Evolutionary conservation across 345 rosid species (phyloP).

Genomic region (Garcia nutans): DNA sequence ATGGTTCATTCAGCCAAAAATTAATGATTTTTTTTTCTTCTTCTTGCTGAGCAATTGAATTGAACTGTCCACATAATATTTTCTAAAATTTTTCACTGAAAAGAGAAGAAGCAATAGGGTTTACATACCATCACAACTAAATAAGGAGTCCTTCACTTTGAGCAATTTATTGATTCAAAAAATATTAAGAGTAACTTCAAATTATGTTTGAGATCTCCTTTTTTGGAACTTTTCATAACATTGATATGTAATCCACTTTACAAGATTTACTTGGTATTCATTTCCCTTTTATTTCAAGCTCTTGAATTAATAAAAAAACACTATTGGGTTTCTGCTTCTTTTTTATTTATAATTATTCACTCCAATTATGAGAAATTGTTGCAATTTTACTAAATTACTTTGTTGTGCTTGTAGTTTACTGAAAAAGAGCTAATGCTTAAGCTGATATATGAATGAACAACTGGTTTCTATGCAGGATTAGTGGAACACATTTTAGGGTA

Average conservation of each 20-base stretch:
- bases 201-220: background rate
- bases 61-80: too few species aligned
- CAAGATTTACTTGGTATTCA: background rate
- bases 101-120: background rate
- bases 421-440: background rate
- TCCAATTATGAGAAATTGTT: background rate
- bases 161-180: background rate
- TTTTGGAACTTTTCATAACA: background rate
- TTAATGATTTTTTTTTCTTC: background rate
- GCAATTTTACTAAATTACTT: background rate
- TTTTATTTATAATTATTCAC: background rate
- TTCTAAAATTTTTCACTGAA: background rate
- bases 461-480: slow-evolving; percentile 31
- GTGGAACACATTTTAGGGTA: slow-evolving; percentile 25
- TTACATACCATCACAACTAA: background rate
- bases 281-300: background rate
- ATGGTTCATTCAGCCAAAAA: slow-evolving; percentile 16
- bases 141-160: background rate
- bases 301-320: background rate
- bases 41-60: background rate
- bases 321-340: background rate
- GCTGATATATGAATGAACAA: slow-evolving; percentile 21
- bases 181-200: background rate
- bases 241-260: background rate
- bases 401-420: background rate